Evolutionary conservation across 2,329 filamentous ascomycete genomes (phyloP).

Genomic region (Stagonosporopsis chrysanthemi): DNA sequence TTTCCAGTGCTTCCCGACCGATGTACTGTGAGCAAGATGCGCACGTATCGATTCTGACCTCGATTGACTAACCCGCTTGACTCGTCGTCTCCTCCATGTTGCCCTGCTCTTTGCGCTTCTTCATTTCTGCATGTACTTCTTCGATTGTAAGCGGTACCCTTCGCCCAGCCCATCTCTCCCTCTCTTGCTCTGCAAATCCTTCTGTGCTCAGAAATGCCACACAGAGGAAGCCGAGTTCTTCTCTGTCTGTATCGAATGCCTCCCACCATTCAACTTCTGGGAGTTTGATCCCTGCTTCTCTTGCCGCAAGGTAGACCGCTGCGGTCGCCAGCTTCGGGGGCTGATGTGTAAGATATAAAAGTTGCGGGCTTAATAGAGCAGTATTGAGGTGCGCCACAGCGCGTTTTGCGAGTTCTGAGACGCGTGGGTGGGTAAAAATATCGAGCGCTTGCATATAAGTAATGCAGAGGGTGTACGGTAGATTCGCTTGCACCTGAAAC

Average conservation of each 20-base stretch:
- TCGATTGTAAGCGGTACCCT: slow-evolving; percentile 67
- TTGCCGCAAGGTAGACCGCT: slow-evolving; percentile 87
- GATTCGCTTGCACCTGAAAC: slow-evolving; percentile 83
- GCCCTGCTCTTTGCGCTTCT: slow-evolving; percentile 51
- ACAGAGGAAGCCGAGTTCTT: slow-evolving; percentile 92
- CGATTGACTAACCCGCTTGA: neutral
- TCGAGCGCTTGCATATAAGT: slow-evolving; percentile 93
- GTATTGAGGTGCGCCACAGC: slow-evolving; percentile 84
- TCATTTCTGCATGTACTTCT: slow-evolving; percentile 67
- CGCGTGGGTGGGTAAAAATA: slow-evolving; percentile 59
- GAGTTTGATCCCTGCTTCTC: slow-evolving; percentile 77
- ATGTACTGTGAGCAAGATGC: neutral
- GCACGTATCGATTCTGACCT: neutral
- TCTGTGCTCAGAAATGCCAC: slow-evolving; percentile 83
- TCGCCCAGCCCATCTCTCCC: slow-evolving; percentile 58
- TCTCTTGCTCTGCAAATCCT: slow-evolving; percentile 70
- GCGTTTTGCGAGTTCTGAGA: slow-evolving; percentile 66
- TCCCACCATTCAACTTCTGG: slow-evolving; percentile 95
- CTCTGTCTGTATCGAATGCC: slow-evolving; percentile 93
- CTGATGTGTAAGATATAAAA: slow-evolving; percentile 91
- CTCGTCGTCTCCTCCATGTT: neutral
- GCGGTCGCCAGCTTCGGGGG: slow-evolving; percentile 84
- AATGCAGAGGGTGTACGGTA: slow-evolving; percentile 85
- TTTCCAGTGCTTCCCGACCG: neutral
- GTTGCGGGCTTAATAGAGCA: slow-evolving; percentile 83